These are phyloP conservation scores for Coemansia sp. DNA, from an alignment of 192 early-diverging fungal genomes.

Conservation along the genomic window DNA sequence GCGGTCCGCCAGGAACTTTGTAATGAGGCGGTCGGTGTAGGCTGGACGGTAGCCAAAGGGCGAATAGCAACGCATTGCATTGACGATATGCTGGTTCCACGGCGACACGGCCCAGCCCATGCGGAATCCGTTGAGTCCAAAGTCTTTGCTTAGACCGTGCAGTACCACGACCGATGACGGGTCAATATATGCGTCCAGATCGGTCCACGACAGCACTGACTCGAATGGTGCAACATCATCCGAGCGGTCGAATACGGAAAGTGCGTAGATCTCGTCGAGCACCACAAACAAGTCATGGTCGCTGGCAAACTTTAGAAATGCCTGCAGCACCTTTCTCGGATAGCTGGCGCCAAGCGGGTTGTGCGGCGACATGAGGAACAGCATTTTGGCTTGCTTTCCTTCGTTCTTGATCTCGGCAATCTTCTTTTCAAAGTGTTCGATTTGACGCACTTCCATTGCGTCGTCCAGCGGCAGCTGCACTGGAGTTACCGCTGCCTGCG, in stretches of 20 bases:
- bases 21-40: slow-evolving; percentile 56
- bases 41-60: slow-evolving; percentile 63
- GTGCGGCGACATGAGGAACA: slow-evolving; percentile 71
- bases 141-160: slow-evolving; percentile 83
- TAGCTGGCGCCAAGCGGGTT: slow-evolving; percentile 66
- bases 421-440: slow-evolving; percentile 43
- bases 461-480: slow-evolving; percentile 48
- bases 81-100: slow-evolving; percentile 53
- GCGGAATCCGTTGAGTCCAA: slow-evolving; percentile 72
- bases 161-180: slow-evolving; percentile 63
- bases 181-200: slow-evolving; percentile 60
- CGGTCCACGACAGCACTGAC: slow-evolving; percentile 56
- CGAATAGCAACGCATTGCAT: slow-evolving; percentile 28
- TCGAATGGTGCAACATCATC: slow-evolving; percentile 54
- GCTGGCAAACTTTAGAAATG: slow-evolving; percentile 61
- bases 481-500: slow-evolving; percentile 53
- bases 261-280: slow-evolving; percentile 80
- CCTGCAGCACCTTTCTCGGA: slow-evolving; percentile 51
- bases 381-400: slow-evolving; percentile 31
- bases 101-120: slow-evolving; percentile 62
- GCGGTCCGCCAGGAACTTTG: slow-evolving; percentile 55
- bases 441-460: slow-evolving; percentile 49
- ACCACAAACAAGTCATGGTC: slow-evolving; percentile 61
- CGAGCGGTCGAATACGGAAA: slow-evolving; percentile 55
- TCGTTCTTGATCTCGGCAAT: slow-evolving; percentile 46